Percentiles rank a stretch among this genome's conserved stretches.
phyloP scores from a whole-genome alignment of 768 basidiomycete genomes.

The Cyclocybe aegerita region DNA sequence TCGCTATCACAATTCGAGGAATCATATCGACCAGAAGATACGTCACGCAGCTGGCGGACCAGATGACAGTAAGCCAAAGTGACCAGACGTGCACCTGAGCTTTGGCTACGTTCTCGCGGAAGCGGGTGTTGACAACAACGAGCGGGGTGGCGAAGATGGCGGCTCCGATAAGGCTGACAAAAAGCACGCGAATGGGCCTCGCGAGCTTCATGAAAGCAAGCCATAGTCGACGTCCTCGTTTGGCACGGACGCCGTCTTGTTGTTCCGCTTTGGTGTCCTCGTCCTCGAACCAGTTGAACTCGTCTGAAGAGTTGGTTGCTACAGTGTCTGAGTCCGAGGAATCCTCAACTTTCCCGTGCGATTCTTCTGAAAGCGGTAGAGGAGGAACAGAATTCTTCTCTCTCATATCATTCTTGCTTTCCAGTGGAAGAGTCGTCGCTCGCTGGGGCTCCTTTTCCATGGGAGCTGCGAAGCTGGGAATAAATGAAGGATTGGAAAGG shows the following conservation, averaged over 20 bases:
- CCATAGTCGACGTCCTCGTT: slow-evolving; percentile 63
- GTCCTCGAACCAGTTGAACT: slow-evolving; percentile 76
- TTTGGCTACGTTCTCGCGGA: slow-evolving; percentile 44
- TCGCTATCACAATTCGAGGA: slow-evolving; percentile 52
- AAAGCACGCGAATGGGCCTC: slow-evolving; percentile 53
- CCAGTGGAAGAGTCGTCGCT: not conserved
- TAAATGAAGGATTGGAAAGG: too few species aligned
- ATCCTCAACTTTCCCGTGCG: slow-evolving; percentile 5
- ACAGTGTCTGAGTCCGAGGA: slow-evolving; percentile 42
- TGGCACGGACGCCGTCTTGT: slow-evolving; percentile 40
- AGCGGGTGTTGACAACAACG: slow-evolving; percentile 65
- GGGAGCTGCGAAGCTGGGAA: not conserved
- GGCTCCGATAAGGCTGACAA: slow-evolving; percentile 58
- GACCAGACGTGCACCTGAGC: slow-evolving; percentile 64
- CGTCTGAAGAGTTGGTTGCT: slow-evolving; percentile 63
- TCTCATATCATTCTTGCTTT: slow-evolving; percentile 7
- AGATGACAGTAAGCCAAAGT: slow-evolving; percentile 67
- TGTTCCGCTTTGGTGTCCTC: slow-evolving; percentile 37
- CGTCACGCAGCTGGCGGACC: slow-evolving; percentile 62
- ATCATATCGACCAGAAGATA: slow-evolving; percentile 64
- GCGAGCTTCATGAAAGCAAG: slow-evolving; percentile 67
- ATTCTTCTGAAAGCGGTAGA: slow-evolving; percentile 3
- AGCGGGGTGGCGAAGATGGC: slow-evolving; percentile 69
- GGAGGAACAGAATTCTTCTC: slow-evolving; percentile 20
- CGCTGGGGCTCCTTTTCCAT: not conserved